Percentiles rank a stretch among this genome's conserved stretches.
phyloP scores from a whole-genome alignment of 208 protist species.

The Leishmania martiniquensis region DNA sequence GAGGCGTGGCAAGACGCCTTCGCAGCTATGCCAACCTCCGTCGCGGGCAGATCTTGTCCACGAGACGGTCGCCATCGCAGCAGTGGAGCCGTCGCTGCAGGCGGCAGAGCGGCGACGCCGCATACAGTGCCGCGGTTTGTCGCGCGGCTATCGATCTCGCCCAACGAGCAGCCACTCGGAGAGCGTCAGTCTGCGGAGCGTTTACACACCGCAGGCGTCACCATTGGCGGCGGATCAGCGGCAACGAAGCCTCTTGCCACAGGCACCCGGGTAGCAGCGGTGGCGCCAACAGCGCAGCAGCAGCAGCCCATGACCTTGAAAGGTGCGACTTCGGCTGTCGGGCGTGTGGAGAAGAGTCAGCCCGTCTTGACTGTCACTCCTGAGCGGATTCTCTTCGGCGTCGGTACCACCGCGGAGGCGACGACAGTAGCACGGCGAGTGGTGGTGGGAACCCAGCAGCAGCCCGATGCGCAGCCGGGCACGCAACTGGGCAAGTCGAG shows the following conservation, averaged over 20 bases:
- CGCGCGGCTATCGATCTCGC: conserved; percentile 27
- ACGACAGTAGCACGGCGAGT: conserved; percentile 15
- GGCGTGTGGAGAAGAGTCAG: conserved; percentile 4
- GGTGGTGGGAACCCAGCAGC: neutral
- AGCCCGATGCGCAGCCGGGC: neutral
- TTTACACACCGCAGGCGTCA: neutral
- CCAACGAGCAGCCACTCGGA: conserved; percentile 22
- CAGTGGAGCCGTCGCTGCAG: neutral
- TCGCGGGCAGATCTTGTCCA: neutral
- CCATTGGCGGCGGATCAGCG: neutral
- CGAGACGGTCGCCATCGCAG: conserved; percentile 8
- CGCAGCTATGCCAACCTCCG: neutral
- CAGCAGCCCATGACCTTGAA: neutral
- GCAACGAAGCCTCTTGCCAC: neutral
- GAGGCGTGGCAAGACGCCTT: neutral
- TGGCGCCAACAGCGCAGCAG: neutral
- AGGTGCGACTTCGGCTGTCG: neutral
- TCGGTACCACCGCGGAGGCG: neutral
- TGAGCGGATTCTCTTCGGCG: conserved; percentile 19
- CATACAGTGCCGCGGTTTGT: conserved; percentile 40
- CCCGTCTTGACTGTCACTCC: conserved; percentile 10
- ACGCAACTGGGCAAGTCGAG: neutral
- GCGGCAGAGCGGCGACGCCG: neutral
- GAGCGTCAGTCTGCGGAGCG: neutral
- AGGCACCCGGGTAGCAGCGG: neutral